Evolutionary conservation across 805 yeast genomes (phyloP), one percentile per base, ranked within the genome.

Genomic region (Saturnispora mendoncae): DNA sequence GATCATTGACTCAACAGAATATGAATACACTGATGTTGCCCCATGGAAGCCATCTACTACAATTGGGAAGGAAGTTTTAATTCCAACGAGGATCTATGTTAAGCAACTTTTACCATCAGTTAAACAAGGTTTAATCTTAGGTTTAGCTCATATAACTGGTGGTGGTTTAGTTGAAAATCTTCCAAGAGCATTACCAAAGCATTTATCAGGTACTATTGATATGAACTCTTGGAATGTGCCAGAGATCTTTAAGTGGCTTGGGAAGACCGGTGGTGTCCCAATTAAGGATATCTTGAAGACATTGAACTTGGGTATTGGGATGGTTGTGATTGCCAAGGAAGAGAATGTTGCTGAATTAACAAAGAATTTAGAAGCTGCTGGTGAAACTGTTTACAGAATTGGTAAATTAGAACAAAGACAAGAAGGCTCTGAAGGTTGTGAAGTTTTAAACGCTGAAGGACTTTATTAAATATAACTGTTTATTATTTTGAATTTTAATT

Each of bases 81-180:
- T 79, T 3, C 99, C 99, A 39, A 94, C 98, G 3, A 80, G 82
- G 60, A 88, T 92, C 49, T 92, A 92, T 65, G 98, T 94, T 49
- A 88, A 85, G 63, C 94, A 88, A 54, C 64, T 94, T 44, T 70
- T 92, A 47, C 82, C 83, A 36, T 76, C 84, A 2, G 72, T 88
- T 48, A 73, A 71, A 53, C 69, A 81, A 54, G 79, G 71, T 26
- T 65, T 83, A 43, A 58, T 90, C 36, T 69, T 87, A 42, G 99
- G 97, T 45, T 72, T 92, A 57, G 95, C 98, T 2, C 95, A 92
- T 57, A 92, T 92, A 56, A 92, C 99, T 19, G 99, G 99, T 47
- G 99, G 99, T 61, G 99, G 99, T 40, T 70, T 92, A 41, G 80
- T 92, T 23, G 99, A 92, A 64, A 92, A 92, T 63, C 78, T 90